Conservation (phyloP, 2,329 filamentous ascomycete genomes). For the Monilinia fructicola region DNA sequence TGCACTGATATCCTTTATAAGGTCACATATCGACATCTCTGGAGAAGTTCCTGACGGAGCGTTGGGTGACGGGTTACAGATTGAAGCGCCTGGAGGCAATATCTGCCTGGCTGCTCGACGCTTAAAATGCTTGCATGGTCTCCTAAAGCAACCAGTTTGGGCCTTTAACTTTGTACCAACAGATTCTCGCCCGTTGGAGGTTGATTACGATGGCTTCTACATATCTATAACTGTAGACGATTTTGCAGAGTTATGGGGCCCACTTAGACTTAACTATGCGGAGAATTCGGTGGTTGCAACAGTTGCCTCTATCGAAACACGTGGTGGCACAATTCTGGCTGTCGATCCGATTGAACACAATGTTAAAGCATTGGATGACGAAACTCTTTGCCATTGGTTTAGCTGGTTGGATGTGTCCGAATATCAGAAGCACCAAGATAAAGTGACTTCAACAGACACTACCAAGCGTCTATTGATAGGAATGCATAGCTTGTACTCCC, state of each 20-base stretch:
- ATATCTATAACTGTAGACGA: neutral
- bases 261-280: neutral
- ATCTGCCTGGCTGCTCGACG: neutral
- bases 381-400: conserved; percentile 7
- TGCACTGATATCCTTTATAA: conserved; percentile 1
- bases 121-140: neutral
- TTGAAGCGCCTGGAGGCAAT: neutral
- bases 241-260: conserved; percentile 7
- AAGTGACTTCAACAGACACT: neutral
- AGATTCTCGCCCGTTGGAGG: neutral
- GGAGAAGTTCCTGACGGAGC: neutral
- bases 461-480: conserved; percentile 2
- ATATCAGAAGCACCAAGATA: neutral
- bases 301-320: neutral
- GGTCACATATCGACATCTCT: neutral
- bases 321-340: neutral
- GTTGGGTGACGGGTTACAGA: neutral
- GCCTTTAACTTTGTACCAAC: neutral
- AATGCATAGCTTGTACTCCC: neutral
- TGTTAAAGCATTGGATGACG: neutral
- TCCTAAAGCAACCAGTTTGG: conserved; percentile 6
- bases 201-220: neutral
- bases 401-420: neutral
- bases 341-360: no score
- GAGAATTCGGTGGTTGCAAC: neutral